Evolutionary conservation across 108 stramenopile genomes (phyloP).

Genomic region (Schizochytrium sp.): DNA sequence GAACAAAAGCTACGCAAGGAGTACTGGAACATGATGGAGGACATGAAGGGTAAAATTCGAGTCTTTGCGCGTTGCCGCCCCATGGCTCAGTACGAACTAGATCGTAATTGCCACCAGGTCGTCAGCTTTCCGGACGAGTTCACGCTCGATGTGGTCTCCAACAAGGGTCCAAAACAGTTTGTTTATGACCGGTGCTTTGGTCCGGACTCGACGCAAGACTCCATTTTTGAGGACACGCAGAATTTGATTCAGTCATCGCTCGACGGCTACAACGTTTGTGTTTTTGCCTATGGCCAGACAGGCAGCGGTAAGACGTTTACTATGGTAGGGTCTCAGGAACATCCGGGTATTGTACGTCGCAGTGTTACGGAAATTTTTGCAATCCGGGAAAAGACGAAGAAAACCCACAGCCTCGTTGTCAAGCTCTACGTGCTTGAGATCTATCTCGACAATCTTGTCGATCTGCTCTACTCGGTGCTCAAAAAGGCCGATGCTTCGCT

Average conservation of each 20-base stretch:
- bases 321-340: conserved; percentile 36
- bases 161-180: conserved; percentile 36
- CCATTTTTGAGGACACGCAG: conserved; percentile 50
- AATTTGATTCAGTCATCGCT: conserved; percentile 44
- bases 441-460: conserved; percentile 50
- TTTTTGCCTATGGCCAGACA: conserved; percentile 61
- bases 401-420: conserved; percentile 21
- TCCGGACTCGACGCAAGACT: conserved; percentile 31
- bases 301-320: conserved; percentile 56
- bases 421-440: conserved; percentile 46
- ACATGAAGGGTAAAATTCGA: conserved; percentile 62
- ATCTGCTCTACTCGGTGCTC: conserved; percentile 36
- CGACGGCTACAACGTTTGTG: conserved; percentile 58
- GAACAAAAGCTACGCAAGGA: conserved; percentile 50
- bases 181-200: conserved; percentile 45
- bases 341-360: conserved; percentile 47
- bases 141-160: conserved; percentile 35
- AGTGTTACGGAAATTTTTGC: conserved; percentile 34
- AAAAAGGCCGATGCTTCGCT: neutral
- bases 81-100: conserved; percentile 43
- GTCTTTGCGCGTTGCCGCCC: conserved; percentile 54
- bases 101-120: conserved; percentile 27
- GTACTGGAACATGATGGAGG: conserved; percentile 61
- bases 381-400: neutral
- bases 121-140: conserved; percentile 42